Evolutionary conservation across 2,329 filamentous ascomycete genomes (phyloP).

Genomic region (Fusarium globosum): DNA sequence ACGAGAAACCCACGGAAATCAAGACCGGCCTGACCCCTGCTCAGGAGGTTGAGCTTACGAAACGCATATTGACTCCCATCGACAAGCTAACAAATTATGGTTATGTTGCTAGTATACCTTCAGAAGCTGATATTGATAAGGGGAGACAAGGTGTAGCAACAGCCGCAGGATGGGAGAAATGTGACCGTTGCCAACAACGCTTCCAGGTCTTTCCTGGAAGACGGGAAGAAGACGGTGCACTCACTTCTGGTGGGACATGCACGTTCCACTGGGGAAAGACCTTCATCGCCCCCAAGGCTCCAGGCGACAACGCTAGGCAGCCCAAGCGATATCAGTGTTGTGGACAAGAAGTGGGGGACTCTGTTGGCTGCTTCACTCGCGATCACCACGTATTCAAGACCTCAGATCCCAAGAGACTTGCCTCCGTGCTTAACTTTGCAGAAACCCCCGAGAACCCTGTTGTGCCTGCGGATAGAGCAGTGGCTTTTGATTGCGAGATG

Average conservation of each 20-base stretch:
- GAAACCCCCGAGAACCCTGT: constrained; percentile 75
- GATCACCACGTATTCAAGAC: constrained; percentile 90
- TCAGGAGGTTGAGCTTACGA: constrained; percentile 76
- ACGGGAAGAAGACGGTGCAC: constrained; percentile 77
- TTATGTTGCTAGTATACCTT: constrained; percentile 78
- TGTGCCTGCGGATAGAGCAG: constrained; percentile 66
- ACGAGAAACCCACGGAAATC: constrained; percentile 62
- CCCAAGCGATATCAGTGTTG: constrained; percentile 82
- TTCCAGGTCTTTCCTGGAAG: constrained; percentile 95
- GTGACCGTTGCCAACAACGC: constrained; percentile 84
- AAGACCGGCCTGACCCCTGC: constrained; percentile 74
- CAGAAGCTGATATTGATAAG: constrained; percentile 71
- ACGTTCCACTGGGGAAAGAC: constrained; percentile 82
- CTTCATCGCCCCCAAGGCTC: constrained; percentile 67
- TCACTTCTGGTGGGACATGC: constrained; percentile 82
- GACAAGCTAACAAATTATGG: constrained; percentile 73
- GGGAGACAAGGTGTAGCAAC: constrained; percentile 73
- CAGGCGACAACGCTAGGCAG: constrained; percentile 66
- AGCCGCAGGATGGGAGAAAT: constrained; percentile 84
- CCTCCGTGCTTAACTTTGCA: constrained; percentile 81
- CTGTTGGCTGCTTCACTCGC: constrained; percentile 76
- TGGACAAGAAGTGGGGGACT: constrained; percentile 76
- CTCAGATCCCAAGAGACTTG: constrained; percentile 78
- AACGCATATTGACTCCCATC: constrained; percentile 72
- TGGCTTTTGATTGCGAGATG: constrained; percentile 98